Evolutionary conservation across 345 rosid genomes (phyloP).

Genomic region (Syzygium aromaticum): DNA sequence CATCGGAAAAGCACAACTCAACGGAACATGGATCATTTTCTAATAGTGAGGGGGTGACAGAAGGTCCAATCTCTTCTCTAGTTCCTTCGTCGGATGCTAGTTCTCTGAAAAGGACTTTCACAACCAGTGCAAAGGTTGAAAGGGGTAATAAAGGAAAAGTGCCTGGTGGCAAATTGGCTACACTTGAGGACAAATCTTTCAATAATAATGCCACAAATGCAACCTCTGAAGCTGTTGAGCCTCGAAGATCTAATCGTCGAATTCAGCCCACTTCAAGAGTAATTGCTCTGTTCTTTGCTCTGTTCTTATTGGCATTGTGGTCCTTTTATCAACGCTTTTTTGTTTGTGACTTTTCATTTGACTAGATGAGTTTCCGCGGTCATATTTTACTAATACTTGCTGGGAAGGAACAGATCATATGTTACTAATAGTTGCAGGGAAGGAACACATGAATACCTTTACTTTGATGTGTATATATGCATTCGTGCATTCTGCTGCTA

Average conservation of each 20-base stretch:
- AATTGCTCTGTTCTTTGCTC: constrained; percentile 2
- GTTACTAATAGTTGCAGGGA: neutral
- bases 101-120: neutral
- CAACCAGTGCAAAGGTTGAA: constrained; percentile 22
- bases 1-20: constrained; percentile 25
- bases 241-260: constrained; percentile 87
- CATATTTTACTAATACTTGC: neutral
- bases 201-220: constrained; percentile 28
- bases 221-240: constrained; percentile 43
- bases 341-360: neutral
- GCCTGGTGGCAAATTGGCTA: constrained; percentile 31
- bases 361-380: neutral
- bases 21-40: constrained; percentile 32
- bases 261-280: constrained; percentile 98
- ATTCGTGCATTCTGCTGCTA: neutral
- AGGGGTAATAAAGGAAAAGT: constrained; percentile 32
- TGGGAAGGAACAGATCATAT: neutral
- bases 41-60: constrained; percentile 31
- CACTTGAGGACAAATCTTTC: constrained; percentile 32
- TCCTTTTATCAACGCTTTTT: neutral
- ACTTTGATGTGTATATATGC: neutral
- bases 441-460: neutral
- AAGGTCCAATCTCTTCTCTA: constrained; percentile 40
- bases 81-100: constrained; percentile 12
- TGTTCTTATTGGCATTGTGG: neutral